Evolutionary conservation across 192 early-diverging fungal species (phyloP), one percentile per base, ranked within the genome.

Genomic region (Gamsiella multidivaricata): DNA sequence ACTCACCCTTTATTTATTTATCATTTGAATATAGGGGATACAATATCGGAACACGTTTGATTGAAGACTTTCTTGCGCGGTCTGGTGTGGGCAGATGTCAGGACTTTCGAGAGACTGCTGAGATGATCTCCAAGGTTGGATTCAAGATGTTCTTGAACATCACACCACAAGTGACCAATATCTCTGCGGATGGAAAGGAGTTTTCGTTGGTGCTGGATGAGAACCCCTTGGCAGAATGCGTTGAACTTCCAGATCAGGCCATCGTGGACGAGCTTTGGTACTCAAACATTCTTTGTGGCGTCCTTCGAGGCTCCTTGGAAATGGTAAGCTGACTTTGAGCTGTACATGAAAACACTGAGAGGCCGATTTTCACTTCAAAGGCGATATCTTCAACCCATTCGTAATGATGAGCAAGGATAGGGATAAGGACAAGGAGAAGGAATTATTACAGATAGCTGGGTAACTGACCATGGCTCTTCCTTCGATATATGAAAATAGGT

Each of bases 61-160:
- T 98, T 67, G 98, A 99, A 67, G 98, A 99, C 71, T 95, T 98
- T 54, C 79, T 99, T 42, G 94, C 98, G n/a, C 83, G 90, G 62
- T 85, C 92, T 2, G 85, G 79, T 51, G 81, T 89, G 43, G 88
- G 85, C 41, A 93, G 97, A 50, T 99, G 98, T 81, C 75, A 88
- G 28, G 94, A 95, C 69, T 93, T 99, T 65, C 83, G 87, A 41
- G 93, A 97, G 50, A 98, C 98, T 0, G 95, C 94, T 8, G 98
- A 99, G 54, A 92, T 92, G 34, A 87, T 99, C n/a, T 86, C 97
- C 36, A 98, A 98, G 86, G 81, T 94, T 41, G 98, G 94, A 22
- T 99, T 99, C 89, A 96, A 96, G 74, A 91, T 96, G 67, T 98
- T 97, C 80, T 88, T 99, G 41, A 94, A 94, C 69, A 93, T 98